Evolutionary conservation across 495 filamentous ascomycete genomes (phyloP), one percentile per base, ranked within the genome.

Genomic region (Darksidea phi): DNA sequence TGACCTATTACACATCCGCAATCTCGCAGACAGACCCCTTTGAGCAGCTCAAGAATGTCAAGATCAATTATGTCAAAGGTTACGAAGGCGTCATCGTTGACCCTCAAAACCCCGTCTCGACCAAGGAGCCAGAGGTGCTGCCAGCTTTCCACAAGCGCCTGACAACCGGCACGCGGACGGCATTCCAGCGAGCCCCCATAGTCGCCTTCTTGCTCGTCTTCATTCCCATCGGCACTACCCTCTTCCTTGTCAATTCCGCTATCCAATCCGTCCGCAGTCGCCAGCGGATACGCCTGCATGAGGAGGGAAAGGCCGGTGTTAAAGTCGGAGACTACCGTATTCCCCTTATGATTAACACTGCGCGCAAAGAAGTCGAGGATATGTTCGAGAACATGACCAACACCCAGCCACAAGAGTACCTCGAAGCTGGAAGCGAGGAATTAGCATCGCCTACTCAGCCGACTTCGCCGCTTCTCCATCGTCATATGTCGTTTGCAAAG

Each of bases 1-100:
- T 87, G 2, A 79, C 83, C 4, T 94, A 86, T 74, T 97, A 95
- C 73, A 96, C 94, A 0, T 86, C 90, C 1, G 76, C 71, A 45
- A 87, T 97, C 42, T 80, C 86, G 6, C 81, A 81, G 49, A 84
- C 77, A 3, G 88, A 97, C 67, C 92, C 90, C 0, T 97, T 83
- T 74, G 70, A 71, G 5, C 77, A 90, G 60, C 70, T 88, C 36
- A 81, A 84, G 28, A 77, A 79, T 1, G 70, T 90, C 32, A 80
- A 84, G 23, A 74, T 90, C 64, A 89, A 89, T 64, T 93, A 88
- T 65, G 67, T 91, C 21, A 72, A 81, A 23, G 88, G 84, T 15
- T 95, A 93, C 70, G 84, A 87, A 36, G 77, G 84, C 48, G 84
- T 90, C 5, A 77, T 97, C n/a, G 70, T 97, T 18, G 84, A 96